Conservation (phyloP, 1,139 yeast species). For the Blastobotrys raffinosifermentans region DNA sequence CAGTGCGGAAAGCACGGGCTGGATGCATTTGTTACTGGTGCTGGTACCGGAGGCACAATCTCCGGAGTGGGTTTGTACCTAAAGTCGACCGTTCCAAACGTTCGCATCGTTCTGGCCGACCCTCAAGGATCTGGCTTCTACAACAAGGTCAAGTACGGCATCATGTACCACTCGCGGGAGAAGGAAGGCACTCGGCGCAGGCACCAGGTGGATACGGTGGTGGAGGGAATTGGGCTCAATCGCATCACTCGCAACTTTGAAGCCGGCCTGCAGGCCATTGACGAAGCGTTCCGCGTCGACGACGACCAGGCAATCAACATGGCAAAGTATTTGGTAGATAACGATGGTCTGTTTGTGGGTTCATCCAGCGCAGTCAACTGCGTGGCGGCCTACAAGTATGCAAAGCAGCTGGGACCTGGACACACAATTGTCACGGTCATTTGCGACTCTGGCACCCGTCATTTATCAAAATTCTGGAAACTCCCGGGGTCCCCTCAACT, state of each 20-base stretch:
- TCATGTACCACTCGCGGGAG: constrained; percentile 86
- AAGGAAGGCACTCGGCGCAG: constrained; percentile 90
- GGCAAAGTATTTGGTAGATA: constrained; percentile 76
- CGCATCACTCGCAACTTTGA: constrained; percentile 76
- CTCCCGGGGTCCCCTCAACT: too few species aligned
- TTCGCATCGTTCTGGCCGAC: constrained; percentile 63
- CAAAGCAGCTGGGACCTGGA: constrained; percentile 54
- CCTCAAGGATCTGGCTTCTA: constrained; percentile 94
- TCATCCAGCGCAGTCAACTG: constrained; percentile 90
- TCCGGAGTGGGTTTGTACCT: constrained; percentile 77
- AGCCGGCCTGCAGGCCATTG: constrained; percentile 54
- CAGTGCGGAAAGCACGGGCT: constrained; percentile 55
- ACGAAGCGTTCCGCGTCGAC: constrained; percentile 70
- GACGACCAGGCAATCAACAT: constrained; percentile 78
- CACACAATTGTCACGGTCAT: constrained; percentile 78
- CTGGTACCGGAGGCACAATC: constrained; percentile 74
- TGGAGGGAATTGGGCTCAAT: constrained; percentile 91
- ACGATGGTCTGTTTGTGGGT: constrained; percentile 89
- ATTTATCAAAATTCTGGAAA: constrained; percentile 89
- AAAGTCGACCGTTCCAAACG: constrained; percentile 42
- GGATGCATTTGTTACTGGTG: constrained; percentile 78
- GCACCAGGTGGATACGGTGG: constrained; percentile 91
- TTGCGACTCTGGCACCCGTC: constrained; percentile 89
- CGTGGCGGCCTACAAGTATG: constrained; percentile 75
- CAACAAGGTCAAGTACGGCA: constrained; percentile 81